phyloP scores from a whole-genome alignment of 2,329 filamentous ascomycete genomes.

The Fusarium ramigenum region DNA sequence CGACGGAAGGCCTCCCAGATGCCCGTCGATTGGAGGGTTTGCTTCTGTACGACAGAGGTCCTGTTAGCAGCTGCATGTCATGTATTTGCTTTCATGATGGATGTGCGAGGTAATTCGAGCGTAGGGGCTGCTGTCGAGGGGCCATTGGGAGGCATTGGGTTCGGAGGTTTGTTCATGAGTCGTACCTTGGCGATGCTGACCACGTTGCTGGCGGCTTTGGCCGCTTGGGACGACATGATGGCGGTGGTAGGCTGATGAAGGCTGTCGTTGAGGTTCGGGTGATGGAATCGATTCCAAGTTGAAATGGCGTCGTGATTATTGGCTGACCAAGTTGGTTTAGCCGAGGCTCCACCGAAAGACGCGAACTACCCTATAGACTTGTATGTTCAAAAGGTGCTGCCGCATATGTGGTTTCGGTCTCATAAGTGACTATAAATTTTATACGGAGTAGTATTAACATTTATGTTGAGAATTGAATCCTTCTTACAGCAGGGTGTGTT shows the following conservation, averaged over 20 bases:
- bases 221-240: slow-evolving; percentile 70
- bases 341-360: slow-evolving; percentile 41
- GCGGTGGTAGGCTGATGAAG: slow-evolving; percentile 38
- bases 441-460: background rate
- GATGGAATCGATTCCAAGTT: slow-evolving; percentile 42
- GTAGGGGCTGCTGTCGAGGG: slow-evolving; percentile 4
- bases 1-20: slow-evolving; percentile 88
- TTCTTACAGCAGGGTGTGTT: no score
- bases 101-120: slow-evolving; percentile 29
- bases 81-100: slow-evolving; percentile 8
- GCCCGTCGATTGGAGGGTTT: slow-evolving; percentile 89
- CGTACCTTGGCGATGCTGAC: slow-evolving; percentile 69
- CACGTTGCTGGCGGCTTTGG: slow-evolving; percentile 63
- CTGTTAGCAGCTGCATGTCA: slow-evolving; percentile 26
- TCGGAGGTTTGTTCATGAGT: background rate
- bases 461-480: no score
- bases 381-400: rapidly evolving
- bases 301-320: slow-evolving; percentile 45
- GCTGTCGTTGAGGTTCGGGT: slow-evolving; percentile 41
- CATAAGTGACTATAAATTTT: background rate
- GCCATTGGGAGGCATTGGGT: slow-evolving; percentile 36
- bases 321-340: slow-evolving; percentile 34
- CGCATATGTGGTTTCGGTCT: background rate
- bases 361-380: slow-evolving; percentile 28
- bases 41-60: slow-evolving; percentile 73